Evolutionary conservation across 2,329 filamentous ascomycete species (phyloP), one percentile per base, ranked within the genome.

Genomic region (Coniochaeta sp.): DNA sequence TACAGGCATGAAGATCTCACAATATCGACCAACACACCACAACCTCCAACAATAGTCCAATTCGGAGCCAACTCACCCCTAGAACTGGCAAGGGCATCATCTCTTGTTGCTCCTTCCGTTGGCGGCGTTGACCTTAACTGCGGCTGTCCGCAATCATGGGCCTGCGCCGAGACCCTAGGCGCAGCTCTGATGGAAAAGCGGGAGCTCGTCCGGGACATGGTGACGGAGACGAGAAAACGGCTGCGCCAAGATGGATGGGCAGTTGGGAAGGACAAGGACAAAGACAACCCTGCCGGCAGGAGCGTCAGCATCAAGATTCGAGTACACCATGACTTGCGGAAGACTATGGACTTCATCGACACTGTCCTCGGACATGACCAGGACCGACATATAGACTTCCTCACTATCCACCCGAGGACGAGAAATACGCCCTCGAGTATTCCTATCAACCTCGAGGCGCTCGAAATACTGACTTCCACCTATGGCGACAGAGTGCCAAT

Each of bases 71-170:
- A 84, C 66, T 79, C 77, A 5, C 79, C 86, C 7, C 67, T 77
- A 3, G 88, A 90, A 69, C 77, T 90, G 52, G 78, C 83, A 16
- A 80, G 86, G 33, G 86, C 87, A 12, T 81, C 86, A 0, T 77
- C 81, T 24, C 79, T 90, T 56, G 83, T 85, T 2, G 82, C 80
- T 0, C 86, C 87, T 1, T 84, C 76, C 68, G 82, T 84, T 58
- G 81, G 81, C 66, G 88, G 88, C 63, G 80, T 90, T 3, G 86
- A 90, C 66, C 76, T 90, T 44, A 90, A 90, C 74, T 90, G 88
- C 70, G 88, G 88, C 12, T 90, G 88, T 67, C 88, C 88, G 8
- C 88, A 90, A 72, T 83, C 82, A 6, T 90, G 88, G 88, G 87
- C 88, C 0, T 88, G 88, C 67, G 82, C 86, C 47, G 85, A 87